A percentile compares a stretch with the other conserved stretches of the same genome.
Evolutionary conservation across 495 filamentous ascomycete species (phyloP).

Genomic region (Penicillium alfredii): DNA sequence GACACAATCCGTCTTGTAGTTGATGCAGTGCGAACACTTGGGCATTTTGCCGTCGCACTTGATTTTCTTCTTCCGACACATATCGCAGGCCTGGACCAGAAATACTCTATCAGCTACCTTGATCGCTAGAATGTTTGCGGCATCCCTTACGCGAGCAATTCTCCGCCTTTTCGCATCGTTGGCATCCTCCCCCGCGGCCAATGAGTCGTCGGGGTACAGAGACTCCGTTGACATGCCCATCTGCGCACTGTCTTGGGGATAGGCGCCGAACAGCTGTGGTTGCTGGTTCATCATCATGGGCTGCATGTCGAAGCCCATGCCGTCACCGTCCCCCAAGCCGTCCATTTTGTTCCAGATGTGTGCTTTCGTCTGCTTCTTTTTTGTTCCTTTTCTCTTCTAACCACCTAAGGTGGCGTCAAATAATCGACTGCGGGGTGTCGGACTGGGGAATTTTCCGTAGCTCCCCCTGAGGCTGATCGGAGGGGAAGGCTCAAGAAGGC

Average conservation of each 20-base stretch:
- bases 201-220: slow-evolving; percentile 55
- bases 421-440: slow-evolving; percentile 17
- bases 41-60: slow-evolving; percentile 98
- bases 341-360: slow-evolving; percentile 30
- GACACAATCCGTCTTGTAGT: slow-evolving; percentile 97
- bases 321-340: slow-evolving; percentile 37
- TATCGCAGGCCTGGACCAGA: slow-evolving; percentile 97
- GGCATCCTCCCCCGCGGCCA: slow-evolving; percentile 51
- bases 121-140: no score
- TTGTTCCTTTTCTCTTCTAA: no score
- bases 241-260: slow-evolving; percentile 55
- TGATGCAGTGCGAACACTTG: slow-evolving; percentile 90
- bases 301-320: slow-evolving; percentile 38
- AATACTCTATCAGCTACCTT: no score
- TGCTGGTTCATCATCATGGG: slow-evolving; percentile 53
- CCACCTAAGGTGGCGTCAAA: slow-evolving; percentile 15
- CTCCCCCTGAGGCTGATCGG: slow-evolving; percentile 4
- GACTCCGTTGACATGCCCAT: slow-evolving; percentile 52
- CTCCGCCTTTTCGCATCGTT: slow-evolving; percentile 84
- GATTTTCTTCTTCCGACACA: slow-evolving; percentile 99
- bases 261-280: slow-evolving; percentile 64
- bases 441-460: slow-evolving; percentile 4
- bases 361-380: slow-evolving; percentile 3
- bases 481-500: neutral
- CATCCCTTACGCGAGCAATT: slow-evolving; percentile 69